A percentile compares a stretch with the other conserved stretches of the same genome.
Evolutionary conservation across 2,329 filamentous ascomycete genomes (phyloP).

Genomic region (Penicillium sp.): DNA sequence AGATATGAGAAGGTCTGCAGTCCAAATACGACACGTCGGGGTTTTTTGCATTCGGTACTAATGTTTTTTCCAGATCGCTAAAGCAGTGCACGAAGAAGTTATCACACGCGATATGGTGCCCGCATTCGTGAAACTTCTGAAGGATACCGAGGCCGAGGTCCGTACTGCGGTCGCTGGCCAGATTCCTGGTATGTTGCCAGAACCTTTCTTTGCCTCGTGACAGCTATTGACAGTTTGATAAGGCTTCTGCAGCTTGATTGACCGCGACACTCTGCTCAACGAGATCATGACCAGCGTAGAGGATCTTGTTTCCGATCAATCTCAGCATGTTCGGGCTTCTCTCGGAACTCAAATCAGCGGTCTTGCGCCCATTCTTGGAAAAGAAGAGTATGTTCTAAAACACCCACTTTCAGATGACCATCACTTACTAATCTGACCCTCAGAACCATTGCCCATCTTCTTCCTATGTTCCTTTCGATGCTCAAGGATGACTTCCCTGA

Average conservation of each 20-base stretch:
- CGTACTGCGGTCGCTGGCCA: slow-evolving; percentile 95
- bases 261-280: slow-evolving; percentile 82
- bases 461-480: slow-evolving; percentile 99
- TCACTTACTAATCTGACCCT: slow-evolving; percentile 19
- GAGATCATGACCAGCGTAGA: slow-evolving; percentile 97
- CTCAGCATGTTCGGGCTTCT: slow-evolving; percentile 93
- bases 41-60: neutral
- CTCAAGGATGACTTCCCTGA: slow-evolving; percentile 99
- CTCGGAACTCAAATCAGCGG: slow-evolving; percentile 97
- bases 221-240: slow-evolving; percentile 20
- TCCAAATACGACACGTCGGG: neutral
- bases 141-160: slow-evolving; percentile 97
- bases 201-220: neutral
- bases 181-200: slow-evolving; percentile 68
- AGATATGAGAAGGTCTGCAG: slow-evolving; percentile 86
- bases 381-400: slow-evolving; percentile 76
- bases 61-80: slow-evolving; percentile 70
- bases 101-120: slow-evolving; percentile 91
- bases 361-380: slow-evolving; percentile 92
- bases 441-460: slow-evolving; percentile 91
- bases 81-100: slow-evolving; percentile 96
- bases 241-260: slow-evolving; percentile 91
- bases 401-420: neutral
- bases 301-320: slow-evolving; percentile 91
- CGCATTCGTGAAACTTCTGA: slow-evolving; percentile 94